A percentile compares a stretch with the other conserved stretches of the same genome.
These are phyloP conservation scores for Ceratopteris richardii DNA, from an alignment of 75 land plant genomes.

Conservation along the genomic window DNA sequence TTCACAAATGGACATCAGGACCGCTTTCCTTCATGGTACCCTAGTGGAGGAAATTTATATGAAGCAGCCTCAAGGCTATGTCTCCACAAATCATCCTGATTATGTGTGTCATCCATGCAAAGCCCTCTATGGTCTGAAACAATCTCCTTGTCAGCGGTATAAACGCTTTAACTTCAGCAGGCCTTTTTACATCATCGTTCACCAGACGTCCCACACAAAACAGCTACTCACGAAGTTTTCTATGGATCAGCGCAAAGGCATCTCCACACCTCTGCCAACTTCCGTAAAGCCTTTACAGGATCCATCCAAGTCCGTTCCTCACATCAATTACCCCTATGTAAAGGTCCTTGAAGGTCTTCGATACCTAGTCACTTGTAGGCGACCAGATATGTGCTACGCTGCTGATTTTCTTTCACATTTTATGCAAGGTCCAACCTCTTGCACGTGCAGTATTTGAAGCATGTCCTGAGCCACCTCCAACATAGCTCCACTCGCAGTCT, in stretches of 20 bases:
- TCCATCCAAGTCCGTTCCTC: not conserved
- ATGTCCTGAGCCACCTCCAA: slow-evolving; percentile 6
- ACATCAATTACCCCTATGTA: not conserved
- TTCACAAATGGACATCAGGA: not conserved
- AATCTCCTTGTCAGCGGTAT: slow-evolving; percentile 12
- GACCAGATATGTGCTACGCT: slow-evolving; percentile 1
- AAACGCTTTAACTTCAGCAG: not conserved
- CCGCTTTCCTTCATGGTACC: slow-evolving; percentile 8
- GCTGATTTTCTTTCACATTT: not conserved
- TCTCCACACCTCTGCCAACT: slow-evolving; percentile 1
- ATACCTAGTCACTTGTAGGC: slow-evolving; percentile 4
- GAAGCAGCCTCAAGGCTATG: slow-evolving; percentile 10
- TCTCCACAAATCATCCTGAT: not conserved
- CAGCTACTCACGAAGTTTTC: not conserved
- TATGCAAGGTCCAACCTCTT: not conserved
- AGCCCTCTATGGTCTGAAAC: slow-evolving; percentile 12
- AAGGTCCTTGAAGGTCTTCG: not conserved
- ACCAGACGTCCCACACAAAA: not conserved
- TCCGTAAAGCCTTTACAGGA: not conserved
- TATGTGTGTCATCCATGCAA: slow-evolving; percentile 7
- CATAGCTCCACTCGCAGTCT: slow-evolving; percentile 12
- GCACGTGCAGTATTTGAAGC: slow-evolving; percentile 1
- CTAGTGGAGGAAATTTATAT: slow-evolving; percentile 13
- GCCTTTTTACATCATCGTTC: not conserved
- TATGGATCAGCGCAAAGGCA: not conserved